Percentiles rank a stretch among this genome's conserved stretches.
Evolutionary conservation across 768 basidiomycete species (phyloP).

Genomic region (Tricholoma hemisulphureum): DNA sequence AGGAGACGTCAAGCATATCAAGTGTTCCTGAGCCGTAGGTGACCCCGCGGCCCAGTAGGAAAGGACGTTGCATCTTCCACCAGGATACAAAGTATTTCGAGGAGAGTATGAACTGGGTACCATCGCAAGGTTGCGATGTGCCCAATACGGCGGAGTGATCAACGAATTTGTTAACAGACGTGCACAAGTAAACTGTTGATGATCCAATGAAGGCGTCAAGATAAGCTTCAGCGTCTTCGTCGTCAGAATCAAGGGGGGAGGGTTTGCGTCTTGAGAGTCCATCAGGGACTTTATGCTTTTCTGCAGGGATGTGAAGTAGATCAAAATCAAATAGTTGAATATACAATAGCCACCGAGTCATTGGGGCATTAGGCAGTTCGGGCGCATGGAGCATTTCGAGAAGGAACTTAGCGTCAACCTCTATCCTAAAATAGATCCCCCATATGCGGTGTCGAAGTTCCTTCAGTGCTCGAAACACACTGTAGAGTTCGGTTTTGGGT

Average conservation of each 20-base stretch:
- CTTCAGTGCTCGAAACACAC: neutral
- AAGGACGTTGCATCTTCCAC: too few species aligned
- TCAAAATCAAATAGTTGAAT: conserved; percentile 37
- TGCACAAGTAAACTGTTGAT: neutral
- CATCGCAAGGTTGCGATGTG: too few species aligned
- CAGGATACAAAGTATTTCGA: too few species aligned
- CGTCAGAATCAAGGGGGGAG: conserved; percentile 10
- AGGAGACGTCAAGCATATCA: neutral
- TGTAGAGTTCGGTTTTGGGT: conserved; percentile 27
- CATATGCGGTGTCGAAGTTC: neutral
- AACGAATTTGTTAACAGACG: neutral
- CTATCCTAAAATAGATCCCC: conserved; percentile 30
- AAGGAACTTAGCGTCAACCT: conserved; percentile 37
- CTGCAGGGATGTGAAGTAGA: conserved; percentile 33
- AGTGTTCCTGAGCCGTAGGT: neutral
- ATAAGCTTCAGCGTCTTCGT: conserved; percentile 29
- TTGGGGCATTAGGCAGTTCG: neutral
- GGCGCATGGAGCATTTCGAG: conserved; percentile 32
- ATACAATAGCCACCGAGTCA: conserved; percentile 38
- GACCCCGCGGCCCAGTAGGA: neutral
- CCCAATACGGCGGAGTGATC: too few species aligned
- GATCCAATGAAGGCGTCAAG: conserved; percentile 11
- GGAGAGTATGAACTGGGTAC: too few species aligned
- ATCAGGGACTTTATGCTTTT: conserved; percentile 31
- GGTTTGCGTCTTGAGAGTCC: conserved; percentile 28